Percentiles rank a stretch among this genome's conserved stretches.
Conservation (phyloP, 345 rosid species). For the Tarenaya hassleriana region DNA sequence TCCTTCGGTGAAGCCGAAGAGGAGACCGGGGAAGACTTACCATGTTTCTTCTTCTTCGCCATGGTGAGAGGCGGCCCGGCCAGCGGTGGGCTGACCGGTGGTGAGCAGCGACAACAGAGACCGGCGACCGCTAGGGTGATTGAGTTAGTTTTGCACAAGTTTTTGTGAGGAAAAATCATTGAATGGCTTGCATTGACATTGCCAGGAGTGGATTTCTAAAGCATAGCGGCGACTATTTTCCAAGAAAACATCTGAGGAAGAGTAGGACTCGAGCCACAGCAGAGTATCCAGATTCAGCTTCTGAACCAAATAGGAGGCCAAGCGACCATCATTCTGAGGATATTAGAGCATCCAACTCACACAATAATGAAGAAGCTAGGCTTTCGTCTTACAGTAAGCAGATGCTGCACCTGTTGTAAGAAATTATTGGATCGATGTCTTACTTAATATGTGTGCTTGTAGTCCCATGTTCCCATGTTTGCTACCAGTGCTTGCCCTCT, state of each 20-base stretch:
- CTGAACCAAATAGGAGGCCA: slow-evolving; percentile 45
- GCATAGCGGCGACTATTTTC: slow-evolving; percentile 26
- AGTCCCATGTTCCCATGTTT: not conserved
- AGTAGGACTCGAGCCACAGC: slow-evolving; percentile 54
- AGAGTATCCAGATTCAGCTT: slow-evolving; percentile 48
- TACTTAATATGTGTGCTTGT: slow-evolving; percentile 11
- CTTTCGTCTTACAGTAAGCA: slow-evolving; percentile 38
- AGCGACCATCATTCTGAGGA: slow-evolving; percentile 86
- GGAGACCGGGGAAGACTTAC: too few relatives aligned
- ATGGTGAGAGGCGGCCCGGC: too few relatives aligned
- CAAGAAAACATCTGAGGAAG: slow-evolving; percentile 38
- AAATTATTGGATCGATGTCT: slow-evolving; percentile 5
- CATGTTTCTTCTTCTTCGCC: too few relatives aligned
- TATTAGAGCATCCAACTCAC: slow-evolving; percentile 41
- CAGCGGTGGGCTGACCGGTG: too few relatives aligned
- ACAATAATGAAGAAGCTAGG: slow-evolving; percentile 36
- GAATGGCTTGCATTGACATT: slow-evolving; percentile 7
- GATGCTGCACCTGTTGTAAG: not conserved
- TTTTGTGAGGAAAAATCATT: slow-evolving; percentile 1
- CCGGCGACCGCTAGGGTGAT: too few relatives aligned
- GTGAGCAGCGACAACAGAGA: too few relatives aligned
- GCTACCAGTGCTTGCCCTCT: not conserved
- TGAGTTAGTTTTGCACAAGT: too few relatives aligned
- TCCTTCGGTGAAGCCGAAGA: too few relatives aligned
- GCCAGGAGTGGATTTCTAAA: slow-evolving; percentile 44